Conservation (phyloP, 768 basidiomycete species). For the Mycena olivaceomarginata region DNA sequence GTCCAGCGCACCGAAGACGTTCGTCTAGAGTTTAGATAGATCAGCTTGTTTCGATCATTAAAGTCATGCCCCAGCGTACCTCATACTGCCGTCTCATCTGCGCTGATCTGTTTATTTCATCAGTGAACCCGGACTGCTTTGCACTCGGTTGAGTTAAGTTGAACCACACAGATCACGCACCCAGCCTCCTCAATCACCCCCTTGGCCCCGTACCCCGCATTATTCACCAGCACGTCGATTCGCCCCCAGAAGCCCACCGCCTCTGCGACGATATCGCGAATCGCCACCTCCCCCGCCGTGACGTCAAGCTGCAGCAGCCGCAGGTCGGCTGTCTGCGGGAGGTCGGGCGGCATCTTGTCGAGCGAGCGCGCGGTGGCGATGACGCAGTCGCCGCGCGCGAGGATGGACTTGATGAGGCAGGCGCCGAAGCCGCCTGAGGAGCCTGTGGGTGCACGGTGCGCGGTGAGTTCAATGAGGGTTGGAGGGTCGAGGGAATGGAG, state of each 20-base stretch:
- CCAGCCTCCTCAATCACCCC: slow-evolving; percentile 61
- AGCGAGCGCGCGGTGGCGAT: slow-evolving; percentile 64
- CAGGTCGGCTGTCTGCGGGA: slow-evolving; percentile 47
- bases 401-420: slow-evolving; percentile 56
- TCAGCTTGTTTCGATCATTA: no score
- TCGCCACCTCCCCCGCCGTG: slow-evolving; percentile 50
- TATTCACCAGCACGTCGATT: slow-evolving; percentile 67
- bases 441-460: slow-evolving; percentile 45
- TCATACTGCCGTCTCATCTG: no score
- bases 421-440: slow-evolving; percentile 64
- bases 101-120: no score
- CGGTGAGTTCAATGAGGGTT: no score
- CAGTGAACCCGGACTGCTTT: no score
- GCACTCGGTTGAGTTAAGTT: neutral
- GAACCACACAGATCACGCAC: slow-evolving; percentile 53
- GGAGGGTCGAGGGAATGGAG: no score
- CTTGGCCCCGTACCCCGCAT: slow-evolving; percentile 61
- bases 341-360: slow-evolving; percentile 49
- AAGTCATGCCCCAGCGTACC: no score
- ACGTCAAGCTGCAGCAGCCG: slow-evolving; percentile 61
- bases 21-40: slow-evolving; percentile 45
- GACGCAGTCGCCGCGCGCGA: slow-evolving; percentile 66
- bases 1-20: slow-evolving; percentile 66
- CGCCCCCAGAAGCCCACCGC: slow-evolving; percentile 60
- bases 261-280: slow-evolving; percentile 54